Base-by-base conservation (phyloP, 208 protist genomes). In the Zelonia costaricensis region DNA sequence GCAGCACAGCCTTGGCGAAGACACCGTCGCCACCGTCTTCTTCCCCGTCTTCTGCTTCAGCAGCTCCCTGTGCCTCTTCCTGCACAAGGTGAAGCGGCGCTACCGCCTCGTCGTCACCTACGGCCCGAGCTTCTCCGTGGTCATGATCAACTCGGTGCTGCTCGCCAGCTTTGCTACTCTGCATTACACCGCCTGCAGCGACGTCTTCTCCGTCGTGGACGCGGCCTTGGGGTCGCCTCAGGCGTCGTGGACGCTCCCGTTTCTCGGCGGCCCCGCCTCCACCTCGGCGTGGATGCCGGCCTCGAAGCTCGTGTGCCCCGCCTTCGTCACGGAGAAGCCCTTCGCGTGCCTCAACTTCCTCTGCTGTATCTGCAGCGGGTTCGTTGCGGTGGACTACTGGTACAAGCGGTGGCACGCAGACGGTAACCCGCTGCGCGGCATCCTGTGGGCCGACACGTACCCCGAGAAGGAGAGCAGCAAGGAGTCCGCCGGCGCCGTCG, bases 91-190 rank as follows among this genome's bases (percentile, higher is more conserved):
- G 42, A 91, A 91, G 69, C 76, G 88, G 12, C 51, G 55, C 5
- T 80, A 69, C 71, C 20, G 65, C 20, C 62, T 94, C 10, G 74
- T 71, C 63, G 60, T 92, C 18, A 92, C 88, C 38, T 94, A 94
- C 51, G 82, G 80, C 20, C 42, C 81, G 7, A 83, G 46, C 45
- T 42, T 84, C 22, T 64, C 69, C 1, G 51, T 78, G 2, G 52
- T 92, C 15, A 31, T 91, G 6, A 76, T 94, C 47, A 94, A 92
- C 72, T 82, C 88, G 2, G 64, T 91, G 25, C 56, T 94, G 16
- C 63, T 94, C 2, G 65, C 80, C n/a, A 55, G 81, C 22, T 72
- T 94, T 20, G 74, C 77, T 0, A 70, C 71, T 27, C 59, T 91
- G 58, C 88, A 94, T 63, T 91, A 83, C 63, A 67, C 64, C 4